phyloP scores from a whole-genome alignment of 495 filamentous ascomycete genomes.

The Geopyxis carbonaria region DNA sequence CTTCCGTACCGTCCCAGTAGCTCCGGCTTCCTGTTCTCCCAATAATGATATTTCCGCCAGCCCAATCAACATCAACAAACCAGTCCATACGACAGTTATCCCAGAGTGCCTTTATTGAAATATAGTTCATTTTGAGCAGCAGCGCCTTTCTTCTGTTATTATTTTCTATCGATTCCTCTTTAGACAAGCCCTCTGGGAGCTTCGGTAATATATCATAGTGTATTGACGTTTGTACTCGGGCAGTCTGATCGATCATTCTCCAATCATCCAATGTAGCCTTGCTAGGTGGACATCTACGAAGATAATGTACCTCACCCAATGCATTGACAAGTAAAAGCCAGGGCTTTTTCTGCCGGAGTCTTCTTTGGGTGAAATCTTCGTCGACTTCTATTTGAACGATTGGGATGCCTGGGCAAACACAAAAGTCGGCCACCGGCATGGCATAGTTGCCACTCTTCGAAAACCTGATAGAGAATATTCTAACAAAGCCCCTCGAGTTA shows the following conservation, averaged over 20 bases:
- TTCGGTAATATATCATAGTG: slow-evolving; percentile 29
- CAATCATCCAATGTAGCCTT: slow-evolving; percentile 47
- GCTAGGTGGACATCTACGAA: slow-evolving; percentile 30
- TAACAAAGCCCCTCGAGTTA: slow-evolving; percentile 48
- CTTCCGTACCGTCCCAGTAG: background rate
- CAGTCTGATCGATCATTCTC: slow-evolving; percentile 37
- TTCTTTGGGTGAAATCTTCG: slow-evolving; percentile 52
- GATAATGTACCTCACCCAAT: slow-evolving; percentile 75
- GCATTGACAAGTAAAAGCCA: slow-evolving; percentile 87
- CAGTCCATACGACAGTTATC: slow-evolving; percentile 86
- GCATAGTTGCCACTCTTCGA: slow-evolving; percentile 40
- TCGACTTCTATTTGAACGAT: slow-evolving; percentile 77
- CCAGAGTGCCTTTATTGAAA: slow-evolving; percentile 63
- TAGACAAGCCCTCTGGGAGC: slow-evolving; percentile 34
- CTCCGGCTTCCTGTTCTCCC: slow-evolving; percentile 48
- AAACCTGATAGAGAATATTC: slow-evolving; percentile 56
- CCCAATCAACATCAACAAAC: slow-evolving; percentile 75
- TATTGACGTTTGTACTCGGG: slow-evolving; percentile 33
- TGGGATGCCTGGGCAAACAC: slow-evolving; percentile 79
- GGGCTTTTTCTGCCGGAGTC: slow-evolving; percentile 49
- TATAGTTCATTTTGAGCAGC: slow-evolving; percentile 53
- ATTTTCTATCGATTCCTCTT: slow-evolving; percentile 52
- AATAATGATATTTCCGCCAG: slow-evolving; percentile 57
- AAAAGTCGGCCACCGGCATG: slow-evolving; percentile 60
- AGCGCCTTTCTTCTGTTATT: slow-evolving; percentile 51